phyloP scores from a whole-genome alignment of 2,329 filamentous ascomycete species.

The Ophiostoma ulmi region DNA sequence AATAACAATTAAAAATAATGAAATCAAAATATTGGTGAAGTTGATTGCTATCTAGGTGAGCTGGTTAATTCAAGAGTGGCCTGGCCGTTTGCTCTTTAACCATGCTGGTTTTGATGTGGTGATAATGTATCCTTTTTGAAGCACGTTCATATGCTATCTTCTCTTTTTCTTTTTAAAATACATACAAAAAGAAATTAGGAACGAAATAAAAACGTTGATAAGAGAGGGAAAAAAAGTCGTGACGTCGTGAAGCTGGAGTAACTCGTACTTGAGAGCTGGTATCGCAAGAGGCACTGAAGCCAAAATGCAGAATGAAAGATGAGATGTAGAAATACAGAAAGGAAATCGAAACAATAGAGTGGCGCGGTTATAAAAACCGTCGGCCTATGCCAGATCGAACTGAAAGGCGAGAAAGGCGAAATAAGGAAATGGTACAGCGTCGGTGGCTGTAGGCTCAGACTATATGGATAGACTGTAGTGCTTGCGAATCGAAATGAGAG shows the following conservation, averaged over 20 bases:
- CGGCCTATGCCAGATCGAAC: not conserved
- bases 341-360: not conserved
- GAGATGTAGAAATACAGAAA: not conserved
- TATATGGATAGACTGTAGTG: not conserved
- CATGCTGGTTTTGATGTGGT: not conserved
- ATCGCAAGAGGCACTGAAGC: not conserved
- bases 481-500: not conserved
- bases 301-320: not conserved
- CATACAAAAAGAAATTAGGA: not conserved
- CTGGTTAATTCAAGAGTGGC: constrained; percentile 11
- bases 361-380: constrained; percentile 13
- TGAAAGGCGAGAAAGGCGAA: not conserved
- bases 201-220: not conserved
- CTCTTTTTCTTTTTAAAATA: not conserved
- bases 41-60: not conserved
- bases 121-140: not conserved
- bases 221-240: too few species aligned
- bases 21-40: not conserved
- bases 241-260: constrained; percentile 6
- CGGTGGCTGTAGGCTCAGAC: not conserved
- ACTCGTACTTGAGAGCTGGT: not conserved
- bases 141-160: not conserved
- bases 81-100: constrained; percentile 6
- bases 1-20: too few species aligned
- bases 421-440: not conserved